Evolutionary conservation across 441 rosid genomes (phyloP), one percentile per base, ranked within the genome.

Genomic region (Populus hybrid): DNA sequence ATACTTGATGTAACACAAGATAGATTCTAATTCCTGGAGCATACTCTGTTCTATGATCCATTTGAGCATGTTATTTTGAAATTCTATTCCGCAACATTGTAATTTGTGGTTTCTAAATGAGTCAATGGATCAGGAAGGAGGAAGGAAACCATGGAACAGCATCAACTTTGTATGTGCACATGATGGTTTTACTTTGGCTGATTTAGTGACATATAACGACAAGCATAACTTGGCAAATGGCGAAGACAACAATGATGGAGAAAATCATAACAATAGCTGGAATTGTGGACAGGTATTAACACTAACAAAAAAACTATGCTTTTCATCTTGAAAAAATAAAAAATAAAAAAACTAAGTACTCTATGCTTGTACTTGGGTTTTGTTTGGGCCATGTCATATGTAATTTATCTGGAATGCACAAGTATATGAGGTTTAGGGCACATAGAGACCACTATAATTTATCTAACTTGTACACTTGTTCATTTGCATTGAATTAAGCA

Each of bases 101-200:
- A 46, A 65, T 53, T 67, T 74, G 26, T 72, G 57, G 53, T 53
- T 73, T 79, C 67, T 70, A 26, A 35, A 32, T 30, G 61, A 53
- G 20, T 78, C 12, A 68, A 73, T 81, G 84, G 80, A 80, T 82
- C 91, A 93, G 99, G 93, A 72, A 81, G 92, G 97, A 83, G 95
- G 97, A 81, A 87, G 99, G 87, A 95, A 90, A 83, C 97, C 98
- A 53, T 95, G 99, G 97, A 86, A 90, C 84, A 92, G 97, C 88
- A 82, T 93, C 90, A 95, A 93, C 82, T 95, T 95, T 72, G 75
- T 95, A 72, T 93, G 97, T 80, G 97, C 97, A 46, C 99, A 95
- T 83, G 99, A 95, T 83, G 99, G 98, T 69, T 95, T 92, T 83
- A 86, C 97, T 36, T 79, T 95, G 90, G 92, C 92, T 50, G 98